phyloP scores from a whole-genome alignment of 495 filamentous ascomycete genomes.

The Hapsidospora chrysogenum region DNA sequence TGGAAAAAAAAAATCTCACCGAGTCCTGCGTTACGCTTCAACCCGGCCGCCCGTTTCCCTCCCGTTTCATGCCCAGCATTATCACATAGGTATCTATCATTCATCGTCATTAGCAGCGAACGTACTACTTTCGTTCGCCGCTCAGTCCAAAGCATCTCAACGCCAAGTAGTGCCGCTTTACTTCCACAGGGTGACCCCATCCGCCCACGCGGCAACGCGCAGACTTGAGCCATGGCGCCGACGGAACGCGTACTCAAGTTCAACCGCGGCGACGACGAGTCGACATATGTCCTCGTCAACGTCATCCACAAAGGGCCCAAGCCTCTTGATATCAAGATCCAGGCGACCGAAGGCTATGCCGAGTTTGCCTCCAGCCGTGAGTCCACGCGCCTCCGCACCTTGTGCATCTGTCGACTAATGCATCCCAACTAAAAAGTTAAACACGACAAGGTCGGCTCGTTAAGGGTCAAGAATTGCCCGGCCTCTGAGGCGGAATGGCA shows the following conservation, averaged over 20 bases:
- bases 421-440: conserved; percentile 10
- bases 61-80: too few relatives aligned
- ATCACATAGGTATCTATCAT: too few relatives aligned
- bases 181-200: too few relatives aligned
- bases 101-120: too few relatives aligned
- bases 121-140: too few relatives aligned
- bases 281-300: conserved; percentile 40
- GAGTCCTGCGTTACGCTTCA: too few relatives aligned
- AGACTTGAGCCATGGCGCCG: conserved; percentile 3
- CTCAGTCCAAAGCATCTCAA: too few relatives aligned
- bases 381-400: conserved; percentile 6
- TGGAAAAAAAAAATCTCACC: too few relatives aligned
- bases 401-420: too few relatives aligned
- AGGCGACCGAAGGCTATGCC: conserved; percentile 49
- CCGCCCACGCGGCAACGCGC: too few relatives aligned
- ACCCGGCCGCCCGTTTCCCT: too few relatives aligned
- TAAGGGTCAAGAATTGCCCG: conserved; percentile 12
- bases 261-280: conserved; percentile 34
- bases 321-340: conserved; percentile 41
- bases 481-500: conserved; percentile 28
- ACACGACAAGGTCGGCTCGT: conserved; percentile 14
- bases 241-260: conserved; percentile 31
- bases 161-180: too few relatives aligned
- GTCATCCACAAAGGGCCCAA: conserved; percentile 27
- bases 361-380: conserved; percentile 42